These are phyloP conservation scores for Ceratocystis papillata DNA, from an alignment of 2,329 filamentous ascomycete species.

Conservation along the genomic window DNA sequence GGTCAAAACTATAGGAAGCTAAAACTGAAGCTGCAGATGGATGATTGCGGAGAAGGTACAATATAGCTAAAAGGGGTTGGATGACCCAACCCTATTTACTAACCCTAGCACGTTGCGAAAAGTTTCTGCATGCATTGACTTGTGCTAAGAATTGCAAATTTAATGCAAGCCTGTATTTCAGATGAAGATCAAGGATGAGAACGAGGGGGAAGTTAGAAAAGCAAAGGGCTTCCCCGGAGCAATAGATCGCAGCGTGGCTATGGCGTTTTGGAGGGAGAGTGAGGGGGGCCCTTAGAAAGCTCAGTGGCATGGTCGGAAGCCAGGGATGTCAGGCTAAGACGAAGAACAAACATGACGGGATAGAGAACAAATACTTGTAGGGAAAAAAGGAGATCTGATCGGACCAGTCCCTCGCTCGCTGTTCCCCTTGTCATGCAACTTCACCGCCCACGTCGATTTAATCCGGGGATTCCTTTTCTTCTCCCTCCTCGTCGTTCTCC, in stretches of 20 bases:
- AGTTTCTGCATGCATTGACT: not conserved
- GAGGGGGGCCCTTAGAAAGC: not conserved
- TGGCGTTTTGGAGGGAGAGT: not conserved
- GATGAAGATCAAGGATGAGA: not conserved
- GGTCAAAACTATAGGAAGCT: not conserved
- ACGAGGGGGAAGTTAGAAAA: not conserved
- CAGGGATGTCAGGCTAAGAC: no score
- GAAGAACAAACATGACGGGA: no score
- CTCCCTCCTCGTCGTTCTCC: not conserved
- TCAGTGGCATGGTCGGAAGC: not conserved
- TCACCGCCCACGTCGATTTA: slow-evolving; percentile 14
- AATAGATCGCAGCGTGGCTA: not conserved
- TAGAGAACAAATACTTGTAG: no score
- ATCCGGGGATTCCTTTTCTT: slow-evolving; percentile 6
- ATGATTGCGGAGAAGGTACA: not conserved
- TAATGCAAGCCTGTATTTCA: not conserved
- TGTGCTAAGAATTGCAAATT: not conserved
- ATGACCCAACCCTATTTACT: not conserved
- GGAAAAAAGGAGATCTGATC: no score
- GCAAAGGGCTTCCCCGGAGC: not conserved
- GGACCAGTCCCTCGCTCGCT: not conserved
- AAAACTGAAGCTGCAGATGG: not conserved
- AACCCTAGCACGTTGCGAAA: not conserved
- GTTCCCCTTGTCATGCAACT: slow-evolving; percentile 8
- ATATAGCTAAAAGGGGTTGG: not conserved